phyloP scores from a whole-genome alignment of 1,139 yeast genomes.

The Scheffersomyces lignicola region DNA sequence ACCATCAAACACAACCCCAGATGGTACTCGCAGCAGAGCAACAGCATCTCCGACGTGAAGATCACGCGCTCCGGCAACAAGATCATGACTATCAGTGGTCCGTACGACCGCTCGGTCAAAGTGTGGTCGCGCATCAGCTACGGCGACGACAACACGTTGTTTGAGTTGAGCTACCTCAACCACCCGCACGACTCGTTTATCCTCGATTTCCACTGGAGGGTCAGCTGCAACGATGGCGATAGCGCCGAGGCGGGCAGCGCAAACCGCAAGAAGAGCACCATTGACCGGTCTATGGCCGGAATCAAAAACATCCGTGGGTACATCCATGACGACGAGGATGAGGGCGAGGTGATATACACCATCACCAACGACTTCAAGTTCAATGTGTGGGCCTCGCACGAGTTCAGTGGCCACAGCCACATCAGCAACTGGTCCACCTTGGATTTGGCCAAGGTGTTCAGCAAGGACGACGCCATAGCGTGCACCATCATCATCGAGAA shows the following conservation, averaged over 20 bases:
- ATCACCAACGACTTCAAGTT: constrained; percentile 54
- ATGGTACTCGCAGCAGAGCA: constrained; percentile 60
- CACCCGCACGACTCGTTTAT: constrained; percentile 57
- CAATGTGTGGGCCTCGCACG: constrained; percentile 75
- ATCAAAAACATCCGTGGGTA: constrained; percentile 40
- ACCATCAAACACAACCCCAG: constrained; percentile 31
- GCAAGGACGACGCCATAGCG: constrained; percentile 18
- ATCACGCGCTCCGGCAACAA: constrained; percentile 66
- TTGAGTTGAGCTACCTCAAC: constrained; percentile 68
- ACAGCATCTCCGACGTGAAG: constrained; percentile 52
- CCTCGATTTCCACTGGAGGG: constrained; percentile 56
- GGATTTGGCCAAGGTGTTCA: constrained; percentile 35
- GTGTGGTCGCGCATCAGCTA: constrained; percentile 78
- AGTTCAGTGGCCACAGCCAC: constrained; percentile 55
- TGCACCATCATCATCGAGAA: constrained; percentile 60
- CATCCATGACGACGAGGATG: constrained; percentile 28
- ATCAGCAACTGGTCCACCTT: constrained; percentile 62
- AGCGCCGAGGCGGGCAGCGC: constrained; percentile 2
- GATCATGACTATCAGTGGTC: constrained; percentile 60
- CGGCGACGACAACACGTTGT: constrained; percentile 64
- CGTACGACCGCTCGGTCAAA: constrained; percentile 65
- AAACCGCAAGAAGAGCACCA: constrained; percentile 7
- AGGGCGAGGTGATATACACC: constrained; percentile 57
- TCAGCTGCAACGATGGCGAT: constrained; percentile 13
- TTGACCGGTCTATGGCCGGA: constrained; percentile 37